A percentile compares a stretch with the other conserved stretches of the same genome.
These are phyloP conservation scores for Symbiodinium natans DNA, from an alignment of 73 alveolate species.

Conservation along the genomic window DNA sequence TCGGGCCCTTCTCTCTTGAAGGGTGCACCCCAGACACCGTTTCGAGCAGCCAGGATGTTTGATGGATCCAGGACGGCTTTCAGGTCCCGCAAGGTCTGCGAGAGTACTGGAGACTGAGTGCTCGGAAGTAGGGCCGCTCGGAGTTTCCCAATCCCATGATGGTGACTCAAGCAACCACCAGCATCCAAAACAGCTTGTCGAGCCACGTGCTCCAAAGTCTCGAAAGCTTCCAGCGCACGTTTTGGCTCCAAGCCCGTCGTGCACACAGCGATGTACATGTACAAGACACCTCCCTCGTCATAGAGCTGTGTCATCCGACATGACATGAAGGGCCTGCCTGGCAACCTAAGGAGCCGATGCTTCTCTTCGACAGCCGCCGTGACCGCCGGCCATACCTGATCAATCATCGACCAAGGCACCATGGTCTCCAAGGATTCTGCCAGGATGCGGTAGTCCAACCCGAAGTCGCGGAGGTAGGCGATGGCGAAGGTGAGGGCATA, in stretches of 20 bases:
- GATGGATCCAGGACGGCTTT: conserved; percentile 57
- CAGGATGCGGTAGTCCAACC: conserved; percentile 95
- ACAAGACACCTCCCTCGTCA: conserved; percentile 64
- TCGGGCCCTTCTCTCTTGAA: too few relatives aligned
- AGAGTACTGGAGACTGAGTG: conserved; percentile 22
- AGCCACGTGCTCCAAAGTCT: conserved; percentile 51
- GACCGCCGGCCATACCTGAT: background rate
- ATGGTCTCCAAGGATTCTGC: conserved; percentile 96
- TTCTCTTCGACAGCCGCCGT: conserved; percentile 25
- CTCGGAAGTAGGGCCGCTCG: conserved; percentile 30
- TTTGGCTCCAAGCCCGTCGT: conserved; percentile 58
- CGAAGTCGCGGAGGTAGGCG: conserved; percentile 98
- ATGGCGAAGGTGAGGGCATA: conserved; percentile 97
- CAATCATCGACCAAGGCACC: conserved; percentile 17
- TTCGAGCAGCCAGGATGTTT: conserved; percentile 43
- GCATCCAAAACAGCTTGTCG: conserved; percentile 20
- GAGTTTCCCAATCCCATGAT: conserved; percentile 75
- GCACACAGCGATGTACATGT: conserved; percentile 11
- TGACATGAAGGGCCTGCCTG: background rate
- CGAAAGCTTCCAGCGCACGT: conserved; percentile 35
- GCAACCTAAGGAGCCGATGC: conserved; percentile 94
- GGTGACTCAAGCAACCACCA: conserved; percentile 80
- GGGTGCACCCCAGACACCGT: too few relatives aligned
- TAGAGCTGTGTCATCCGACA: background rate
- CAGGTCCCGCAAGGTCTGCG: conserved; percentile 38